These are phyloP conservation scores for Diutina mesorugosa DNA, from an alignment of 1,139 yeast genomes.

Conservation along the genomic window DNA sequence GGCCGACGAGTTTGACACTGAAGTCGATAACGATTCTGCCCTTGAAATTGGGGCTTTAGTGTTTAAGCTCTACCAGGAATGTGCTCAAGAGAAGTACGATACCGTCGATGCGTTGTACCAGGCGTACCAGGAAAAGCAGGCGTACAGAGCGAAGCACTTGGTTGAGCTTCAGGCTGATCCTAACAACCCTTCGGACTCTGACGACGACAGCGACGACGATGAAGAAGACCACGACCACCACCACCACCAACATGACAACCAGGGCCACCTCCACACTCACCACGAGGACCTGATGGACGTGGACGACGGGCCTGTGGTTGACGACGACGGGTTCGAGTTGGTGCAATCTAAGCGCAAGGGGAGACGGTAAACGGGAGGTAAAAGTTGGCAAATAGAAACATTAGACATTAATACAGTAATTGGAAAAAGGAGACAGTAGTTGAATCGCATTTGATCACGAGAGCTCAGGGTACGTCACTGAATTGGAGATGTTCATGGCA, in stretches of 20 bases:
- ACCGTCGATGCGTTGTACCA: conserved; percentile 47
- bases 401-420: no score
- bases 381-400: neutral
- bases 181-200: conserved; percentile 31
- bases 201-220: conserved; percentile 31
- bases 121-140: conserved; percentile 44
- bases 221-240: conserved; percentile 34
- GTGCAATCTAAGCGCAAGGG: conserved; percentile 47
- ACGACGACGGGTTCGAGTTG: conserved; percentile 88
- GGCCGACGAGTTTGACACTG: conserved; percentile 89
- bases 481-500: no score
- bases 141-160: conserved; percentile 12
- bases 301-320: conserved; percentile 52
- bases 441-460: no score
- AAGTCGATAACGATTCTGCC: conserved; percentile 83
- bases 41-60: conserved; percentile 58
- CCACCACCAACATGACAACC: neutral
- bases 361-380: conserved; percentile 12
- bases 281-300: conserved; percentile 28
- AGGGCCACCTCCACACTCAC: conserved; percentile 6
- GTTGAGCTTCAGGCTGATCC: conserved; percentile 43
- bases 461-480: no score
- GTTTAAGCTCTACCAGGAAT: conserved; percentile 53
- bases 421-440: no score
- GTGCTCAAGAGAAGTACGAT: conserved; percentile 36